Evolutionary conservation across 148 eudicot genomes (phyloP).

Genomic region (Camellia japonica): DNA sequence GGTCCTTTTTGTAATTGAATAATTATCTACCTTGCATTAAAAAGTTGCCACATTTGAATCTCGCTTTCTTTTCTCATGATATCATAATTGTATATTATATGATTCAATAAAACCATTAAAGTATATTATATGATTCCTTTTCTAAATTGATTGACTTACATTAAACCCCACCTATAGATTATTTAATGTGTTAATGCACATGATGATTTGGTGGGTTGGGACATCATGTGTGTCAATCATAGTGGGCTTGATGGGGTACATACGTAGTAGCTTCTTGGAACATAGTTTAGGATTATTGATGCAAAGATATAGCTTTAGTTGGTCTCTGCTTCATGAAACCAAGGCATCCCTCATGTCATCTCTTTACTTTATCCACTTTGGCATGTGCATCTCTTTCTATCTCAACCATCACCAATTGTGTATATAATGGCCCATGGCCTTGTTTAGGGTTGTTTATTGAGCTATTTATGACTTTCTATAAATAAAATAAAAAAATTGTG

Average conservation of each 20-base stretch:
- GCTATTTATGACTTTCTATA: too few relatives aligned
- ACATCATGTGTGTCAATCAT: conserved; percentile 25
- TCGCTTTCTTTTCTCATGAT: neutral
- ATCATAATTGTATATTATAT: neutral
- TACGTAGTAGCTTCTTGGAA: neutral
- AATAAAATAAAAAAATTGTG: too few relatives aligned
- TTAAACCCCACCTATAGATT: neutral
- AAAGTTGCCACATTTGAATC: neutral
- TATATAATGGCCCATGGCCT: too few relatives aligned
- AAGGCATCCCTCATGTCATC: conserved; percentile 21
- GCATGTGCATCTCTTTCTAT: neutral
- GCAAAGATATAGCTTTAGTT: neutral
- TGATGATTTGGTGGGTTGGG: conserved; percentile 15
- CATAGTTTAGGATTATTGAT: neutral
- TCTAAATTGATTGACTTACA: neutral
- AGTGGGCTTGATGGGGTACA: conserved; percentile 8
- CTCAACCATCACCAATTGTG: neutral
- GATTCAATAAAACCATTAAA: too few relatives aligned
- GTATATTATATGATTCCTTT: too few relatives aligned
- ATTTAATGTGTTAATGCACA: conserved; percentile 15
- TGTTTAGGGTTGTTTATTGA: too few relatives aligned
- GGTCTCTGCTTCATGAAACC: neutral
- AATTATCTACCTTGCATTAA: neutral
- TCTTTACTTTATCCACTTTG: conserved; percentile 20
- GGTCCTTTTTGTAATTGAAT: neutral